These are phyloP conservation scores for Colletotrichum truncatum DNA, from an alignment of 2,329 filamentous ascomycete species.

Conservation along the genomic window DNA sequence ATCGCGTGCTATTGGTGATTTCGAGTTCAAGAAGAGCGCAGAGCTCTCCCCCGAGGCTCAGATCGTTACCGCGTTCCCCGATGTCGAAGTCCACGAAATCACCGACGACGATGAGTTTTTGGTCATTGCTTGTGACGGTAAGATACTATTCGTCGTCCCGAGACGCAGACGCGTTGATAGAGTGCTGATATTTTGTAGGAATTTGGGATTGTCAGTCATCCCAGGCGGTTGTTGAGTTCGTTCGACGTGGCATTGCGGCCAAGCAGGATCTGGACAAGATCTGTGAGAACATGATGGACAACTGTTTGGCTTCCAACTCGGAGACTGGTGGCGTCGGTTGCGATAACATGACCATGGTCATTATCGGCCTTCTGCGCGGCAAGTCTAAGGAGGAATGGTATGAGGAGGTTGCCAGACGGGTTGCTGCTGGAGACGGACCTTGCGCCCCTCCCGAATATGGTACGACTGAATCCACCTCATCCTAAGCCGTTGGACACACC, in stretches of 20 bases:
- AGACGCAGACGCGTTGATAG: not conserved
- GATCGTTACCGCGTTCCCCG: slow-evolving; percentile 96
- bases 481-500: slow-evolving; percentile 28
- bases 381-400: slow-evolving; percentile 99
- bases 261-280: slow-evolving; percentile 96
- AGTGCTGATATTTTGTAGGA: slow-evolving; percentile 62
- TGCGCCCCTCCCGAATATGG: slow-evolving; percentile 99
- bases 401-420: slow-evolving; percentile 90
- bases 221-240: slow-evolving; percentile 96
- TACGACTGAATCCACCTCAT: slow-evolving; percentile 64
- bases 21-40: slow-evolving; percentile 99
- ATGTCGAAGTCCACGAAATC: slow-evolving; percentile 91
- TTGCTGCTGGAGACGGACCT: slow-evolving; percentile 95
- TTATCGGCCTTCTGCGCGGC: slow-evolving; percentile 89
- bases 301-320: slow-evolving; percentile 96
- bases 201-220: slow-evolving; percentile 99
- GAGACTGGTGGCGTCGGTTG: slow-evolving; percentile 98
- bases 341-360: slow-evolving; percentile 99
- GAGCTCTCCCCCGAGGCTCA: slow-evolving; percentile 98
- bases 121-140: slow-evolving; percentile 92
- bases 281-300: slow-evolving; percentile 99
- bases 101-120: slow-evolving; percentile 95
- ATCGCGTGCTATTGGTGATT: slow-evolving; percentile 97
- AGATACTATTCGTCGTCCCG: slow-evolving; percentile 39
- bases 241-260: slow-evolving; percentile 92